Evolutionary conservation across 768 basidiomycete species (phyloP).

Genomic region (Lactarius akahatsu): DNA sequence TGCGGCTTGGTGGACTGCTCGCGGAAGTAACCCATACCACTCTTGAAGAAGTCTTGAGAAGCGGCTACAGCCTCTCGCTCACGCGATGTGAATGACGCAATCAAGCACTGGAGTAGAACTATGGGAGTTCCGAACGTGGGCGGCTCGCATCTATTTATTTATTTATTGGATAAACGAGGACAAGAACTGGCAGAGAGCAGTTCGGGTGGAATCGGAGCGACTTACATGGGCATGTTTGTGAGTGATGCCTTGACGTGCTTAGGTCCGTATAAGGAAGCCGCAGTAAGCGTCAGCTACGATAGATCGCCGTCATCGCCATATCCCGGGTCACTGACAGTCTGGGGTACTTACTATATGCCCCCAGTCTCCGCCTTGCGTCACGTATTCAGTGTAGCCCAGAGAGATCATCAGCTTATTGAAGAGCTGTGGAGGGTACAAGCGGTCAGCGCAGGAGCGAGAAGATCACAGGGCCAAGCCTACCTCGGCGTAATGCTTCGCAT

Average conservation of each 20-base stretch:
- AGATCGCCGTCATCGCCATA: slow-evolving; percentile 30
- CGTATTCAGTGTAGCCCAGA: slow-evolving; percentile 11
- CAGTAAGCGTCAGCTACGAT: slow-evolving; percentile 33
- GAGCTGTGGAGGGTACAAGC: background rate
- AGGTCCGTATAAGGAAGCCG: slow-evolving; percentile 32
- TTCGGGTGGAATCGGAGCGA: background rate
- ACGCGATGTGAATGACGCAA: slow-evolving; percentile 36
- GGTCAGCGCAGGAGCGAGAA: background rate
- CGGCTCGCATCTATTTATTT: background rate
- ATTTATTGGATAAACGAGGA: background rate
- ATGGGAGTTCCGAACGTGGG: slow-evolving; percentile 34
- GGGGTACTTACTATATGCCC: slow-evolving; percentile 37
- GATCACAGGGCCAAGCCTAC: slow-evolving; percentile 3
- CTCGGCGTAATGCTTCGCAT: slow-evolving; percentile 23
- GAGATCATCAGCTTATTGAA: slow-evolving; percentile 15
- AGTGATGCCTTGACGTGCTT: slow-evolving; percentile 38
- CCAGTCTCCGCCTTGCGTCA: slow-evolving; percentile 34
- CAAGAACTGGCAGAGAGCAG: too few species aligned
- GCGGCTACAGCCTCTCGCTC: slow-evolving; percentile 40
- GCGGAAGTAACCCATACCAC: slow-evolving; percentile 41
- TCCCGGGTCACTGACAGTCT: background rate
- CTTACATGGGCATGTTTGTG: slow-evolving; percentile 36
- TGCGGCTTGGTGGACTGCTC: slow-evolving; percentile 39
- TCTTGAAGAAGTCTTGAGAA: slow-evolving; percentile 33
- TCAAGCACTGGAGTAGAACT: slow-evolving; percentile 34